These are phyloP conservation scores for Sporothrix dimorphospora DNA, from an alignment of 2,329 filamentous ascomycete species.

Conservation along the genomic window DNA sequence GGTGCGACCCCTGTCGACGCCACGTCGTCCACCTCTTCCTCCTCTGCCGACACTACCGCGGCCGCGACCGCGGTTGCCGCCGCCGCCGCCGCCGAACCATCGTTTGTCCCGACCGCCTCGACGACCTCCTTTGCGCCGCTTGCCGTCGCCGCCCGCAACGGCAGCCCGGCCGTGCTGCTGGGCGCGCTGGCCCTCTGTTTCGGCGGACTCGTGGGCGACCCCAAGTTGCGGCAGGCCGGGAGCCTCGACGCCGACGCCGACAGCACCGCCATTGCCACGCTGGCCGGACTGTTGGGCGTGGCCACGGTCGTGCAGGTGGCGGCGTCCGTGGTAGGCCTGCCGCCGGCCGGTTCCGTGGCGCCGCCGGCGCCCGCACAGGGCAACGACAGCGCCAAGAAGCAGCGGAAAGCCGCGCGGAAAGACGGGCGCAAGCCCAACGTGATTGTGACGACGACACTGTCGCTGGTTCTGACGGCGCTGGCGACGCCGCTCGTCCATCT, in stretches of 20 bases:
- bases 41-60: slow-evolving; percentile 5
- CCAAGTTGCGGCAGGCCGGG: not conserved
- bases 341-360: slow-evolving; percentile 53
- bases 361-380: slow-evolving; percentile 45
- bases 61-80: no score
- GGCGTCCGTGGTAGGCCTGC: slow-evolving; percentile 67
- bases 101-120: slow-evolving; percentile 23
- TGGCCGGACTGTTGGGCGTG: slow-evolving; percentile 40
- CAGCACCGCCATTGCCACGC: slow-evolving; percentile 34
- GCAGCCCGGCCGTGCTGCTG: slow-evolving; percentile 38
- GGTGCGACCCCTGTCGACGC: slow-evolving; percentile 12
- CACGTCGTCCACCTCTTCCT: not conserved
- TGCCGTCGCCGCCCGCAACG: slow-evolving; percentile 39
- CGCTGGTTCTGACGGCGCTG: slow-evolving; percentile 65
- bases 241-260: slow-evolving; percentile 22
- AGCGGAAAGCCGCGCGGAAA: slow-evolving; percentile 44
- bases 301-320: slow-evolving; percentile 40
- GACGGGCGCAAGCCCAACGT: slow-evolving; percentile 50
- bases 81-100: no score
- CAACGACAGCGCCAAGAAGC: slow-evolving; percentile 55
- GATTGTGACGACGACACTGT: slow-evolving; percentile 50
- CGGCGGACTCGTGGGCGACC: slow-evolving; percentile 37
- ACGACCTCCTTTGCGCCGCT: slow-evolving; percentile 31
- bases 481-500: slow-evolving; percentile 66
- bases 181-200: slow-evolving; percentile 39